Evolutionary conservation across 139 green algal species (phyloP).

Genomic region (Diplosphaera chodatii): DNA sequence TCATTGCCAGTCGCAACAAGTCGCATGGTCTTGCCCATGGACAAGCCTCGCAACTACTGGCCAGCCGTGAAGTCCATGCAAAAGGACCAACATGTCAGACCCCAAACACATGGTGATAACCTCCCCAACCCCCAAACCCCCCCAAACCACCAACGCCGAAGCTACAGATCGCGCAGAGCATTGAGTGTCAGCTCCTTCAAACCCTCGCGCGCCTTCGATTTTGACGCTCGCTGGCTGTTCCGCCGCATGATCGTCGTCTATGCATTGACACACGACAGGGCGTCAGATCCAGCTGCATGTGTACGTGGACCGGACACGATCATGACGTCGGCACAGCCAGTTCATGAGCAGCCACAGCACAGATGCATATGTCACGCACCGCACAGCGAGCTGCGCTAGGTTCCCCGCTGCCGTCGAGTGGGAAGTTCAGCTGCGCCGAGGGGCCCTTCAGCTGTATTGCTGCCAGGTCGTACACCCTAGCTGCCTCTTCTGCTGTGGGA

Average conservation of each 20-base stretch:
- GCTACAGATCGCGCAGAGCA: background rate
- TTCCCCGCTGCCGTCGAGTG: slow-evolving; percentile 3
- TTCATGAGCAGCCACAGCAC: no score
- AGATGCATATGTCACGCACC: slow-evolving; percentile 6
- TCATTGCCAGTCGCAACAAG: no score
- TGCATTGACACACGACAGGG: no score
- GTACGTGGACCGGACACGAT: no score
- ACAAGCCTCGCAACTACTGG: no score
- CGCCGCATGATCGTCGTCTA: background rate
- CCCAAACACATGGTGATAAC: no score
- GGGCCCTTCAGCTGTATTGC: slow-evolving; percentile 29
- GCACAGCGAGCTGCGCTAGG: slow-evolving; percentile 11
- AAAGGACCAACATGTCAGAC: background rate
- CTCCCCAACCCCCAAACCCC: no score
- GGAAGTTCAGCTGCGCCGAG: slow-evolving; percentile 30
- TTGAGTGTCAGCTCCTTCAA: background rate
- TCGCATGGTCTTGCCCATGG: no score
- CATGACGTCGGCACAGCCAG: no score
- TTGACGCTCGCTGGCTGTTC: background rate
- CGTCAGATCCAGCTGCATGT: no score
- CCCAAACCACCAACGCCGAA: background rate
- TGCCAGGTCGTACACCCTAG: slow-evolving; percentile 32
- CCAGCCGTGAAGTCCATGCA: no score
- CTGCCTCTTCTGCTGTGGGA: slow-evolving; percentile 27
- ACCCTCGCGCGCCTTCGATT: background rate